phyloP scores from a whole-genome alignment of 2,329 filamentous ascomycete species.

The Zopfia rhizophila region DNA sequence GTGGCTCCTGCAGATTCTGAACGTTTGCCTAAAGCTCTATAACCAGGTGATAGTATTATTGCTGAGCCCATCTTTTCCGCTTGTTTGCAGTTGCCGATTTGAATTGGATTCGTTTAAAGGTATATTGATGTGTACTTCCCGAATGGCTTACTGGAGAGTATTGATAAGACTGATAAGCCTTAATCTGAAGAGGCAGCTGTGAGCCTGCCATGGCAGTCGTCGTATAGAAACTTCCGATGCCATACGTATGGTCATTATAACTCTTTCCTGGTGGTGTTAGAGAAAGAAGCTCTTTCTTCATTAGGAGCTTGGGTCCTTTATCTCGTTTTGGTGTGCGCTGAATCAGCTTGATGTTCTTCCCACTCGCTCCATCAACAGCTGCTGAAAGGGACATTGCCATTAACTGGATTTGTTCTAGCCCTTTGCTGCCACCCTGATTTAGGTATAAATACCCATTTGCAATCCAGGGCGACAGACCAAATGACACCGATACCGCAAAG shows the following conservation, averaged over 20 bases:
- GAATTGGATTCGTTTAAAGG: slow-evolving; percentile 92
- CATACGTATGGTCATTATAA: slow-evolving; percentile 52
- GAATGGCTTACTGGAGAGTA: slow-evolving; percentile 48
- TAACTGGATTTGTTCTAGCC: slow-evolving; percentile 70
- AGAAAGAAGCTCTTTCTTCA: slow-evolving; percentile 75
- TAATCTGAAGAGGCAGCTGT: slow-evolving; percentile 55
- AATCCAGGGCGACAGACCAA: slow-evolving; percentile 72
- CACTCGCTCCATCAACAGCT: slow-evolving; percentile 78
- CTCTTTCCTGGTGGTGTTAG: slow-evolving; percentile 69
- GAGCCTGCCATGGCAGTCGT: slow-evolving; percentile 46
- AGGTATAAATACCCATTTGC: slow-evolving; percentile 67
- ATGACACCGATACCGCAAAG: slow-evolving; percentile 86
- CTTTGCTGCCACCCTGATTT: slow-evolving; percentile 56
- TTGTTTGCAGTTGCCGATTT: slow-evolving; percentile 95
- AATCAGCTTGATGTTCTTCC: slow-evolving; percentile 83
- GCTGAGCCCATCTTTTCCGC: slow-evolving; percentile 86
- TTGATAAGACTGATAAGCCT: slow-evolving; percentile 39
- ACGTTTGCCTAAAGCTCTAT: slow-evolving; percentile 68
- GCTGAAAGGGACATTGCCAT: slow-evolving; percentile 89
- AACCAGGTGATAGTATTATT: slow-evolving; percentile 92
- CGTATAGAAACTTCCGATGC: slow-evolving; percentile 52
- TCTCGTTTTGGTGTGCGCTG: slow-evolving; percentile 93
- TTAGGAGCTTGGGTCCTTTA: slow-evolving; percentile 81
- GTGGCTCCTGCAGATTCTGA: slow-evolving; percentile 38
- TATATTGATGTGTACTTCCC: slow-evolving; percentile 59